Base-by-base conservation (phyloP, 768 basidiomycete genomes). In the Hortiboletus flavorubellus region DNA sequence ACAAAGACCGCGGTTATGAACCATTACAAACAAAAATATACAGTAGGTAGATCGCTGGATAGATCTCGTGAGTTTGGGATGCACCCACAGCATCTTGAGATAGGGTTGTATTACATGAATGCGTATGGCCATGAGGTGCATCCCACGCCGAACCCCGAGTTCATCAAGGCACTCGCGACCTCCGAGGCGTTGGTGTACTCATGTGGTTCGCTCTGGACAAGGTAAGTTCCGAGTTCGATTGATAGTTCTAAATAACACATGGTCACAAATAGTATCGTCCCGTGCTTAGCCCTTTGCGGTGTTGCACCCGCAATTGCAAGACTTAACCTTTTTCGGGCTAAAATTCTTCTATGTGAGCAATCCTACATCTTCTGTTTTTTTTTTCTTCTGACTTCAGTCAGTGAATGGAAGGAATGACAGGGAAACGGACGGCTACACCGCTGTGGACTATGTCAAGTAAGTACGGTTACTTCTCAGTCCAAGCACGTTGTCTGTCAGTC, bases 151-250 rank as follows among this genome's bases (percentile, higher is more conserved):
- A 96, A 95, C 68, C 81, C 85, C 2, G 90, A 89, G 41, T 92
- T 86, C 65, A 66, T 98, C 47, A 70, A 80, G 12, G 80, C 81
- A 49, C 73, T 96, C 10, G 71, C 73, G 4, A 73, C 77, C 31
- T 80, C 80, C 53, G 82, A 89, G 59, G 75, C 88, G 3, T 74
- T 98, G 30, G 84, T 98, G 3, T 97, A 96, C 68, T 94, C 92
- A 4, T 94, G 93, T 66, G 94, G 94, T 6, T 96, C 93, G 2
- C 75, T 98, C 8, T 98, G 92, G 92, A 98, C 94, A 14, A 93
- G 90, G 91, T 86, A 50, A 47, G 77, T 41, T 46, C 44, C 8
- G 30, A 30, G 41, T 62, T 55, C 34, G 29, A 30, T 56, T 31
- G 38, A 30, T 44, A 15, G 21, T 49, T 47, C 58, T 50, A 30